phyloP scores from a whole-genome alignment of 371 early-diverging fungal species.

The Zychaea mexicana region DNA sequence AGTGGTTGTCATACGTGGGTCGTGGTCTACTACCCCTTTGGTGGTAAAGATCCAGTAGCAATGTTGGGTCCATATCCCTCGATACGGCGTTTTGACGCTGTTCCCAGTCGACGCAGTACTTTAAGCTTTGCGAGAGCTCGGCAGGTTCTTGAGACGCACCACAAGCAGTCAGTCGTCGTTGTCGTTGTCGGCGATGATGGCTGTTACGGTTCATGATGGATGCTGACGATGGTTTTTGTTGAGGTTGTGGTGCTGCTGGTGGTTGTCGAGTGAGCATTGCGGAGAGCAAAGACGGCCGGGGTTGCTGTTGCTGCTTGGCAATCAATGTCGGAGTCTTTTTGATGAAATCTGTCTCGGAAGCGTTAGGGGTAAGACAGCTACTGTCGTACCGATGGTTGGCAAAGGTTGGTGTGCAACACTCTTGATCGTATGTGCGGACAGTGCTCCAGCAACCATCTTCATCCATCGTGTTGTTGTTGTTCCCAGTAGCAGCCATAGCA shows the following conservation, averaged over 20 bases:
- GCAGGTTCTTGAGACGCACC: not conserved
- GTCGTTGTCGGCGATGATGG: not conserved
- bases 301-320: not conserved
- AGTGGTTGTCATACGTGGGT: not conserved
- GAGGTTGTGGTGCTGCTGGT: not conserved
- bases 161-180: not conserved
- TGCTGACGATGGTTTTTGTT: not conserved
- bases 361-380: not conserved
- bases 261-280: not conserved
- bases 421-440: slow-evolving; percentile 6
- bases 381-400: not conserved
- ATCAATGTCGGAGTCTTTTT: slow-evolving; percentile 10
- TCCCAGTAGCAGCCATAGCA: no score
- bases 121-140: slow-evolving; percentile 19
- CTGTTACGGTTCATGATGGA: no score
- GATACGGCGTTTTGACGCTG: slow-evolving; percentile 16
- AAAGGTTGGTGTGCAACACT: not conserved
- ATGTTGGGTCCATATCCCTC: not conserved
- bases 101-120: slow-evolving; percentile 27
- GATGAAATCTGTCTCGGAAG: not conserved
- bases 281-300: slow-evolving; percentile 5
- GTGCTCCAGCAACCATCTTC: slow-evolving; percentile 25
- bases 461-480: not conserved
- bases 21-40: not conserved
- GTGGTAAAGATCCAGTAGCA: not conserved